Conservation (phyloP, 164 flowering plant genomes). For the Liriodendron chinense region DNA sequence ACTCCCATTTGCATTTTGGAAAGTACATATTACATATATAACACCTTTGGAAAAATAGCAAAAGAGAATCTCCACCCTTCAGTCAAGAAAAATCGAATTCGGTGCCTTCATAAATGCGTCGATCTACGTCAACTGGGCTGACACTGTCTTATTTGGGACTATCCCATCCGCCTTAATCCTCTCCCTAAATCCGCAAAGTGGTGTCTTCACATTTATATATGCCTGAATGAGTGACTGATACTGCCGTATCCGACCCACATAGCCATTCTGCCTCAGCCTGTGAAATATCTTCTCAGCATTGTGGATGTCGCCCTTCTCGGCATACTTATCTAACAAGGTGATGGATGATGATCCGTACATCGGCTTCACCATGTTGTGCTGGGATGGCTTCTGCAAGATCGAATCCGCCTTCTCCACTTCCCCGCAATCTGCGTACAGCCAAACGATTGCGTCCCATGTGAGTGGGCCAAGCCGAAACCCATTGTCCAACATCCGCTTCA, state of each 20-base stretch:
- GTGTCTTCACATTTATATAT: slow-evolving; percentile 61
- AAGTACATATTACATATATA: too few relatives aligned
- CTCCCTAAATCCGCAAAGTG: slow-evolving; percentile 77
- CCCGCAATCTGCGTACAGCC: slow-evolving; percentile 76
- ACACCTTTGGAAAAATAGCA: too few relatives aligned
- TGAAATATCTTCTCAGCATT: slow-evolving; percentile 73
- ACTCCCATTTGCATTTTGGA: too few relatives aligned
- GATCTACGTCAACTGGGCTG: slow-evolving; percentile 36
- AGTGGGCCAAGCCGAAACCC: slow-evolving; percentile 55
- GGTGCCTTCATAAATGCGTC: slow-evolving; percentile 60
- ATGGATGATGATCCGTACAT: slow-evolving; percentile 36
- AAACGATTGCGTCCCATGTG: slow-evolving; percentile 72
- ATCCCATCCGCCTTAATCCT: slow-evolving; percentile 76
- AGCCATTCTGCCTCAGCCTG: slow-evolving; percentile 60
- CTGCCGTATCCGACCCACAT: slow-evolving; percentile 37
- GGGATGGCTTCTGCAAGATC: slow-evolving; percentile 55
- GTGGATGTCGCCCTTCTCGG: slow-evolving; percentile 73
- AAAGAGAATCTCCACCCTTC: slow-evolving; percentile 10
- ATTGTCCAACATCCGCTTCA: slow-evolving; percentile 58
- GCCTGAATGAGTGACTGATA: slow-evolving; percentile 58
- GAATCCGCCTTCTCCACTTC: slow-evolving; percentile 86
- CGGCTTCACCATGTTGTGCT: slow-evolving; percentile 41
- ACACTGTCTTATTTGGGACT: slow-evolving; percentile 52
- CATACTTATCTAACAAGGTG: slow-evolving; percentile 58
- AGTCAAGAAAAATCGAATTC: slow-evolving; percentile 63